These are phyloP conservation scores for Suillus spraguei DNA, from an alignment of 768 basidiomycete species.

Conservation along the genomic window DNA sequence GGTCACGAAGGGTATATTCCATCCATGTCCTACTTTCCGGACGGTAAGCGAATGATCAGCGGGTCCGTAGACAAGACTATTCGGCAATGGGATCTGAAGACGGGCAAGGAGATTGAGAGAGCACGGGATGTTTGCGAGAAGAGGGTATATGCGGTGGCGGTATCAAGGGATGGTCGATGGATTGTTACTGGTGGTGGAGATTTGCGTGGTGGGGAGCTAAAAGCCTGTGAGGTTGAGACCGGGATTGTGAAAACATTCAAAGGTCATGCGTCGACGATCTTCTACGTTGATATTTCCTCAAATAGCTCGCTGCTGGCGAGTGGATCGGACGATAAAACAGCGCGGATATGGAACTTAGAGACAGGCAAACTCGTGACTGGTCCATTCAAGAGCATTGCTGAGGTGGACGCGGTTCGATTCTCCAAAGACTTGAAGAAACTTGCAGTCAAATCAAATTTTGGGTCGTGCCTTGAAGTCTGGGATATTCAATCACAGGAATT, in stretches of 20 bases:
- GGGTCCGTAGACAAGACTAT: background rate
- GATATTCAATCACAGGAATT: conserved; percentile 1
- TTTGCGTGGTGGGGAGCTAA: background rate
- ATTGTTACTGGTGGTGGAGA: background rate
- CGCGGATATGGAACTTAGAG: background rate
- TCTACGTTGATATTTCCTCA: background rate
- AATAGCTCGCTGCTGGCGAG: background rate
- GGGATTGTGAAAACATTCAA: background rate
- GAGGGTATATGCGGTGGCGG: fast-evolving
- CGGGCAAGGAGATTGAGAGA: background rate
- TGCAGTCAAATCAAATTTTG: background rate
- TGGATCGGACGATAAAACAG: background rate
- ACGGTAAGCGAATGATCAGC: background rate
- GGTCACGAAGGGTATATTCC: fast-evolving
- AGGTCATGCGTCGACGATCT: background rate
- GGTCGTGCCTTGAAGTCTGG: background rate
- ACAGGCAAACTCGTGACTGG: background rate
- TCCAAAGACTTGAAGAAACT: background rate
- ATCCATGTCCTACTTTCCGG: background rate
- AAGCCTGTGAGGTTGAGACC: background rate
- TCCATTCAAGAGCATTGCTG: background rate
- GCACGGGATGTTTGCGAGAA: background rate
- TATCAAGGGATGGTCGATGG: background rate
- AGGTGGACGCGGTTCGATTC: background rate
- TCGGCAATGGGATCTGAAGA: background rate